Evolutionary conservation across 106 monocot species (phyloP), one percentile per base, ranked within the genome.

Genomic region (Dendrobium nobile): DNA sequence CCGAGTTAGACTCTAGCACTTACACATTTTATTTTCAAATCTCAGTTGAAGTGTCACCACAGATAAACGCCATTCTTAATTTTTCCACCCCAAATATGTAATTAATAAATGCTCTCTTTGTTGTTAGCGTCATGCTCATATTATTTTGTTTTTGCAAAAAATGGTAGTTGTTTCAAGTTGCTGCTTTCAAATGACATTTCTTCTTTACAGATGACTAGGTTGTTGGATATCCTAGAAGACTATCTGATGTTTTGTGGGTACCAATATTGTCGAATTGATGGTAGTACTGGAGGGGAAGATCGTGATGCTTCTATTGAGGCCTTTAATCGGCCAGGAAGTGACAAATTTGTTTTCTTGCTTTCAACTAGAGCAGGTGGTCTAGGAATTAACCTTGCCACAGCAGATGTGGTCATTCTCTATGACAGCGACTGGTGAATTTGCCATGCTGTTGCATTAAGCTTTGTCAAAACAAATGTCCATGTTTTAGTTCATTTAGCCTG

Each of bases 321-420:
- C 43, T 96, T 93, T 51, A 96, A 96, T 89, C 84, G 80, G 27
- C 96, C 96, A 55, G 93, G 90, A 85, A 93, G 93, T 73, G 87
- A 92, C 4, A 93, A 93, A 72, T 96, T 96, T 68, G 83, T 96
- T 58, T 96, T 96, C 83, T 87, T 96, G 77, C 88, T 96, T 74
- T 93, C 93, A 59, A 96, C 96, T 9, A 87, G 96, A 88, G 96
- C 96, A 64, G 96, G 96, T 80, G 96, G 96, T n/a, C 77, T 96
- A 51, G 96, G 96, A 24, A 93, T 96, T 44, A 96, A 96, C 51
- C 92, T 96, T 84, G 93, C 93, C 22, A 93, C 96, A 83, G 96
- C 96, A 67, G 96, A 96, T 90, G 89, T 92, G 61, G 96, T 96
- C 65, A 93, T 96, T 82, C 91, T 96, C 74, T 96, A 93, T 83